phyloP scores from a whole-genome alignment of 306 rosid genomes.

The Cucurbita maxima region DNA sequence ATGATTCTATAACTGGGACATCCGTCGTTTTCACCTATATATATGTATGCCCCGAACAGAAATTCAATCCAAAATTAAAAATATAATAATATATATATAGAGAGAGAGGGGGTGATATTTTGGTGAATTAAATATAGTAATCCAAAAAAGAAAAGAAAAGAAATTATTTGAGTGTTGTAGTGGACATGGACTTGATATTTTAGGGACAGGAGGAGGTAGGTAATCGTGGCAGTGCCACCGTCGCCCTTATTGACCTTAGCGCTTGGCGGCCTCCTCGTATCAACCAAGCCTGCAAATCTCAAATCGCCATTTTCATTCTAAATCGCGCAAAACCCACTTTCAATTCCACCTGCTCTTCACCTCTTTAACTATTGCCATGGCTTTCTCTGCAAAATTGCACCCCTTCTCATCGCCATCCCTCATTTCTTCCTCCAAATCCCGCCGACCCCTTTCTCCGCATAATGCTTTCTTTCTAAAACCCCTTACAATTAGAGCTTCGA shows the following conservation, averaged over 20 bases:
- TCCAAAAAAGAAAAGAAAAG: not conserved
- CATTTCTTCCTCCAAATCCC: constrained; percentile 22
- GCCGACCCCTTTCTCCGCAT: constrained; percentile 20
- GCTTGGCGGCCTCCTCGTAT: not conserved
- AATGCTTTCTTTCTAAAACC: constrained; percentile 20
- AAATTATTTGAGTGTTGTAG: no score
- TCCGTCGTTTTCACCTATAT: no score
- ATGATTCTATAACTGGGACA: no score
- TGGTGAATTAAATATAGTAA: no score
- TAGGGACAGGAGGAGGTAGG: not conserved
- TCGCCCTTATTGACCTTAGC: not conserved
- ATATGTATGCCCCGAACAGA: no score
- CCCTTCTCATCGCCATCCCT: constrained; percentile 33
- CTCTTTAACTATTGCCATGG: constrained; percentile 32
- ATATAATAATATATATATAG: no score
- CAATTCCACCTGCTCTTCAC: not conserved
- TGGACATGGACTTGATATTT: not conserved
- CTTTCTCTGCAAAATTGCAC: constrained; percentile 41
- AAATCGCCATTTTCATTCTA: not conserved
- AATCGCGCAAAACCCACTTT: not conserved
- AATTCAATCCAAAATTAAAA: no score
- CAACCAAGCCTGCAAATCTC: not conserved
- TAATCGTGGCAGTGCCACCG: not conserved
- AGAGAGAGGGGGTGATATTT: no score
- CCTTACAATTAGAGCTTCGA: constrained; percentile 47